A percentile compares a stretch with the other conserved stretches of the same genome.
Evolutionary conservation across 371 early-diverging fungal species (phyloP).

Genomic region (Dichotomocladium elegans): DNA sequence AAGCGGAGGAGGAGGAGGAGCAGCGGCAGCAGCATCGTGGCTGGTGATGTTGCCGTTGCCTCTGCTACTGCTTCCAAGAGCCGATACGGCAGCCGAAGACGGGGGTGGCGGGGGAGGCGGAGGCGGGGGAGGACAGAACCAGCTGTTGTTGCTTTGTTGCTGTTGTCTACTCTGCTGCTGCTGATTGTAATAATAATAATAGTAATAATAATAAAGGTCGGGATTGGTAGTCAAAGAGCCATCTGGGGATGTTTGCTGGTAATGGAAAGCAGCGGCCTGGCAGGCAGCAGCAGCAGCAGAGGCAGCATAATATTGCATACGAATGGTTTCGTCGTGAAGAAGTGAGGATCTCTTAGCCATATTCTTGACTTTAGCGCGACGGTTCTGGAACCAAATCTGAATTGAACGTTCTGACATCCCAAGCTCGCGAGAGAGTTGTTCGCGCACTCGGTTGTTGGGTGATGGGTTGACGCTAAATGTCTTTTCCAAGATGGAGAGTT

Average conservation of each 20-base stretch:
- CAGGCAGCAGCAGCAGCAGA: slow-evolving; percentile 43
- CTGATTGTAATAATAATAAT: slow-evolving; percentile 46
- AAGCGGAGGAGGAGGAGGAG: slow-evolving; percentile 4
- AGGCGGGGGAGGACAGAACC: slow-evolving; percentile 8
- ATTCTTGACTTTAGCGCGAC: slow-evolving; percentile 89
- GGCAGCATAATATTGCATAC: slow-evolving; percentile 42
- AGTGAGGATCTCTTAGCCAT: slow-evolving; percentile 53
- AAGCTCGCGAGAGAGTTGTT: slow-evolving; percentile 78
- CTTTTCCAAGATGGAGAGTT: slow-evolving; percentile 69
- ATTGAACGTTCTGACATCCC: slow-evolving; percentile 89
- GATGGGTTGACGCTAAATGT: slow-evolving; percentile 67
- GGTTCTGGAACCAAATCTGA: slow-evolving; percentile 99
- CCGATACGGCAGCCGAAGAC: not conserved
- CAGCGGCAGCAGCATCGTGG: slow-evolving; percentile 1
- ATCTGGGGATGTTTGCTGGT: slow-evolving; percentile 30
- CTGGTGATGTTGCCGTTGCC: slow-evolving; percentile 9
- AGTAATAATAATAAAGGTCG: slow-evolving; percentile 42
- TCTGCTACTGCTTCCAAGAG: slow-evolving; percentile 27
- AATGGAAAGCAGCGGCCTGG: slow-evolving; percentile 34
- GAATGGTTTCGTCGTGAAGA: slow-evolving; percentile 46
- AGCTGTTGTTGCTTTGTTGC: slow-evolving; percentile 9
- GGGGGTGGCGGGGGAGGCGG: slow-evolving; percentile 4
- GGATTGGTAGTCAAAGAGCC: slow-evolving; percentile 22
- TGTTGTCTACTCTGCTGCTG: slow-evolving; percentile 23
- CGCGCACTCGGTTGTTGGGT: slow-evolving; percentile 81